These are phyloP conservation scores for Diversispora eburnea DNA, from an alignment of 192 early-diverging fungal species.

Conservation along the genomic window DNA sequence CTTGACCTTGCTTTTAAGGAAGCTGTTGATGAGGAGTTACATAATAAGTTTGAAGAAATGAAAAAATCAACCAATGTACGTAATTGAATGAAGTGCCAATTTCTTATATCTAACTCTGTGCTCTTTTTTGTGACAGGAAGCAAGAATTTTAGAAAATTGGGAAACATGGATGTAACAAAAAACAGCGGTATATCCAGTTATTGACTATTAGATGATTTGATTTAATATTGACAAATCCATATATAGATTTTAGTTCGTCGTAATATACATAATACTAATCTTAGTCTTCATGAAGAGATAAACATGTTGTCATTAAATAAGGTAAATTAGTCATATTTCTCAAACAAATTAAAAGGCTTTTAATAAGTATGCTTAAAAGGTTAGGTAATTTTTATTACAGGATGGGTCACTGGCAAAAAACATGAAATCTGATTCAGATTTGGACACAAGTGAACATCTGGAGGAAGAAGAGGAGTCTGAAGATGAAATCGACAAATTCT, in stretches of 20 bases:
- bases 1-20: constrained; percentile 23
- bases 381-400: constrained; percentile 27
- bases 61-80: constrained; percentile 4
- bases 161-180: constrained; percentile 12
- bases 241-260: constrained; percentile 21
- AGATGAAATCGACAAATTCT: constrained; percentile 24
- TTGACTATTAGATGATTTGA: constrained; percentile 2
- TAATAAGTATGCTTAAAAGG: constrained; percentile 23
- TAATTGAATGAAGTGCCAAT: constrained; percentile 15
- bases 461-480: constrained; percentile 20
- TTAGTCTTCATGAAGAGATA: constrained; percentile 19
- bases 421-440: too few relatives aligned
- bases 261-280: constrained; percentile 11
- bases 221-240: constrained; percentile 18
- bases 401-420: too few relatives aligned
- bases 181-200: constrained; percentile 16
- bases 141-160: constrained; percentile 14
- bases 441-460: constrained; percentile 4
- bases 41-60: constrained; percentile 22
- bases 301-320: constrained; percentile 13
- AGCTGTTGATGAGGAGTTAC: constrained; percentile 9
- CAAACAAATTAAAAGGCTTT: constrained; percentile 20
- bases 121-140: constrained; percentile 12
- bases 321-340: constrained; percentile 23
- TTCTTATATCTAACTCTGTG: constrained; percentile 23